A percentile compares a stretch with the other conserved stretches of the same genome.
Evolutionary conservation across 768 basidiomycete genomes (phyloP).

Genomic region (Mycena epipterygia): DNA sequence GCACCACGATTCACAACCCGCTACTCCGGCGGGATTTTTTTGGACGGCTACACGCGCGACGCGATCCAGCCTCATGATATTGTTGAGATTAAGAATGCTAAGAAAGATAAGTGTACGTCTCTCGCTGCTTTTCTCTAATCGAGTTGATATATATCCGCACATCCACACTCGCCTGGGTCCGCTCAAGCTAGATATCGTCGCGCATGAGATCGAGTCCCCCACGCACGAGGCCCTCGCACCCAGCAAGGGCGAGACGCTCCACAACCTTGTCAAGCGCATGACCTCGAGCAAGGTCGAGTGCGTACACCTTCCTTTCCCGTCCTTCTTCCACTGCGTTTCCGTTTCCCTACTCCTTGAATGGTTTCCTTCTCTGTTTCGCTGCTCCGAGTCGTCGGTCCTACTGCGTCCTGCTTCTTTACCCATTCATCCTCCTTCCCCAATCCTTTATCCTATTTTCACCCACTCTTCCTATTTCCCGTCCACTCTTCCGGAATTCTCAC

Average conservation of each 20-base stretch:
- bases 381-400: too few relatives aligned
- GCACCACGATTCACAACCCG: slow-evolving; percentile 28
- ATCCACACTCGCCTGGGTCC: slow-evolving; percentile 47
- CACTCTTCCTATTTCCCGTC: too few relatives aligned
- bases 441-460: too few relatives aligned
- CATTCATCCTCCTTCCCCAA: too few relatives aligned
- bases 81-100: slow-evolving; percentile 47
- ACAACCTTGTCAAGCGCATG: too few relatives aligned
- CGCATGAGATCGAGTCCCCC: slow-evolving; percentile 48
- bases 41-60: slow-evolving; percentile 33
- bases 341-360: not conserved
- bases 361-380: too few relatives aligned
- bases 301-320: slow-evolving; percentile 25
- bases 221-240: too few relatives aligned
- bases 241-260: slow-evolving; percentile 48
- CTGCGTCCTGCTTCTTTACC: too few relatives aligned
- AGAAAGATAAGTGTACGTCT: slow-evolving; percentile 41
- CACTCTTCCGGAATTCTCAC: too few relatives aligned
- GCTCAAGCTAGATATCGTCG: slow-evolving; percentile 54
- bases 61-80: slow-evolving; percentile 48
- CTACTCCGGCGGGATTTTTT: slow-evolving; percentile 47
- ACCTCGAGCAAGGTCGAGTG: too few relatives aligned
- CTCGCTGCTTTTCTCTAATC: not conserved
- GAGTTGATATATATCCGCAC: too few relatives aligned
- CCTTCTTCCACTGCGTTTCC: not conserved